Conservation (phyloP, 257 asterid species). For the Cruciata laevipes region DNA sequence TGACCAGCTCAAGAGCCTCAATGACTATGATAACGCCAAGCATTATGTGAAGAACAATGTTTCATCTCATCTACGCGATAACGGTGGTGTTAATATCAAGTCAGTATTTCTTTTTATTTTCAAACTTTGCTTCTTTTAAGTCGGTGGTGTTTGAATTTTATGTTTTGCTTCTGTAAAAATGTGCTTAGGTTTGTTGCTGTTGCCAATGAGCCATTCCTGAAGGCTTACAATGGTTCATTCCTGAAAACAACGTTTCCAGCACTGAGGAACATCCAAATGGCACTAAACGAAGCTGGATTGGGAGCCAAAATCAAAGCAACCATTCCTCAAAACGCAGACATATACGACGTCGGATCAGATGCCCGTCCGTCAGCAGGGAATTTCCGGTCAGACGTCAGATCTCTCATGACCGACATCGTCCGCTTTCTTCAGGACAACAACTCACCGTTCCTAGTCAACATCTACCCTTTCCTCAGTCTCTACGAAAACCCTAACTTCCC, state of each 20-base stretch:
- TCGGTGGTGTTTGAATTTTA: too few species aligned
- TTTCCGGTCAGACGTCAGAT: conserved; percentile 31
- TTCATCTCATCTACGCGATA: conserved; percentile 29
- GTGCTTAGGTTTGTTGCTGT: conserved; percentile 57
- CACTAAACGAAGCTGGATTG: conserved; percentile 53
- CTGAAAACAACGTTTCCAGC: conserved; percentile 47
- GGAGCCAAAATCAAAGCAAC: conserved; percentile 71
- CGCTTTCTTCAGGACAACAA: conserved; percentile 7
- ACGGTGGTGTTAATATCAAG: conserved; percentile 66
- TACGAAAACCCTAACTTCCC: conserved; percentile 15
- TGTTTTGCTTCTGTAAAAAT: neutral
- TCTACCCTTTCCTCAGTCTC: conserved; percentile 33
- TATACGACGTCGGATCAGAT: conserved; percentile 42
- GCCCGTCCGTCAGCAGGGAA: conserved; percentile 36
- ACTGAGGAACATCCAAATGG: conserved; percentile 57
- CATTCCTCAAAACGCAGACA: conserved; percentile 80
- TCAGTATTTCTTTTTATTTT: conserved; percentile 12
- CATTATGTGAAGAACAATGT: conserved; percentile 62
- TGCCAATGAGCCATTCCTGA: conserved; percentile 82
- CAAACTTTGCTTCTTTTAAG: neutral
- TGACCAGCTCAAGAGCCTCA: conserved; percentile 28
- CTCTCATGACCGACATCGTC: conserved; percentile 17
- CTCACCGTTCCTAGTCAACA: conserved; percentile 30
- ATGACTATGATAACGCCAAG: conserved; percentile 41
- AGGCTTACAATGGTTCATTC: conserved; percentile 52